Percentiles rank a stretch among this genome's conserved stretches.
Conservation (phyloP, 2,329 filamentous ascomycete genomes). For the Aphanoascus verrucosus region DNA sequence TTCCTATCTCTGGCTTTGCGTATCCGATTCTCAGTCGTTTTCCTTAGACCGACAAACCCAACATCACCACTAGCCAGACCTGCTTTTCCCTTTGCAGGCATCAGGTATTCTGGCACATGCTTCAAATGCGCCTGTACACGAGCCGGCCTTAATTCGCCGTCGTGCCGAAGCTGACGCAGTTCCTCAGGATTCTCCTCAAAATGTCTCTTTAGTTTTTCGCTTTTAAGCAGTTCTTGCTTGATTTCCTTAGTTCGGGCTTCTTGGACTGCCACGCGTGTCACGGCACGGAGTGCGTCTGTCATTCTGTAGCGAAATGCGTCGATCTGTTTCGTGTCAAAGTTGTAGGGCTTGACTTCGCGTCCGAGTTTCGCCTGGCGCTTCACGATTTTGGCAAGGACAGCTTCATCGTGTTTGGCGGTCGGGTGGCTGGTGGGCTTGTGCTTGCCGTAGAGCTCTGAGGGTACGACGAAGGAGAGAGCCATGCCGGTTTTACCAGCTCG, state of each 20-base stretch:
- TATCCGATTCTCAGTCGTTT: conserved; percentile 41
- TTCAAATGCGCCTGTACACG: conserved; percentile 80
- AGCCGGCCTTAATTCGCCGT: conserved; percentile 74
- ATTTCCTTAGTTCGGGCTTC: conserved; percentile 84
- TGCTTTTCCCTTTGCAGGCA: conserved; percentile 67
- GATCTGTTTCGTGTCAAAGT: conserved; percentile 88
- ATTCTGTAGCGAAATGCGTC: conserved; percentile 92
- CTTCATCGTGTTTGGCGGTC: conserved; percentile 71
- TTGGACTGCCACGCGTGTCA: conserved; percentile 79
- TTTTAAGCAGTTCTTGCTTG: conserved; percentile 79
- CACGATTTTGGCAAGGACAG: conserved; percentile 66
- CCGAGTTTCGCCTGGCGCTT: conserved; percentile 68
- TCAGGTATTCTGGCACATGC: conserved; percentile 85
- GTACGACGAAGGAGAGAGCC: conserved; percentile 90
- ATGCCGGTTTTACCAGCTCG: conserved; percentile 86
- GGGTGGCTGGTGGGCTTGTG: conserved; percentile 75
- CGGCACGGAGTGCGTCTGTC: conserved; percentile 79
- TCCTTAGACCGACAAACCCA: conserved; percentile 62
- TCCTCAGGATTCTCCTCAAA: conserved; percentile 96
- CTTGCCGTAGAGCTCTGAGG: conserved; percentile 69
- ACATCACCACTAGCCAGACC: conserved; percentile 54
- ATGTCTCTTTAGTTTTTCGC: conserved; percentile 85
- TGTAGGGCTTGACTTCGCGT: conserved; percentile 77
- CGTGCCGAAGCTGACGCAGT: conserved; percentile 75
- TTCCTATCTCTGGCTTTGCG: conserved; percentile 40